Evolutionary conservation across 148 eudicot genomes (phyloP).

Genomic region (Heliosperma pusillum): DNA sequence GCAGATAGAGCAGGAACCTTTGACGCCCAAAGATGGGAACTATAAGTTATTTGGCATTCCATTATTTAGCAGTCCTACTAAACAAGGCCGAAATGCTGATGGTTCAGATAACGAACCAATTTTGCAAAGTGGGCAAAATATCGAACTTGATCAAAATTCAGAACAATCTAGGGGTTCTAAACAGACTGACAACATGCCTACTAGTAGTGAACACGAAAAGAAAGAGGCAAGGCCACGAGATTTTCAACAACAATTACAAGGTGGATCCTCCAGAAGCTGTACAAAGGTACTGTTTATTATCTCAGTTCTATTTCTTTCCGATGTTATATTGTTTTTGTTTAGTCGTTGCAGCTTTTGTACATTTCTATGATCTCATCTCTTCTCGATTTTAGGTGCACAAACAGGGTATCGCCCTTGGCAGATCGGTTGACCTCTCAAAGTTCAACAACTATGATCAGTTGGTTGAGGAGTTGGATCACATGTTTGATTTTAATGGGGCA

Average conservation of each 20-base stretch:
- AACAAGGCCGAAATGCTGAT: slow-evolving; percentile 28
- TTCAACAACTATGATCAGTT: slow-evolving; percentile 70
- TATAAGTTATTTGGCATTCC: slow-evolving; percentile 87
- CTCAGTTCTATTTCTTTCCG: neutral
- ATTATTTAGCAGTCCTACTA: slow-evolving; percentile 41
- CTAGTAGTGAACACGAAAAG: slow-evolving; percentile 47
- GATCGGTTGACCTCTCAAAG: slow-evolving; percentile 89
- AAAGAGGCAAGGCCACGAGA: slow-evolving; percentile 34
- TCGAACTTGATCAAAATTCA: slow-evolving; percentile 43
- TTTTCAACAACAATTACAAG: slow-evolving; percentile 47
- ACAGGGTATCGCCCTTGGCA: slow-evolving; percentile 93
- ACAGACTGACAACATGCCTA: slow-evolving; percentile 34
- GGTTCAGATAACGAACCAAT: slow-evolving; percentile 33
- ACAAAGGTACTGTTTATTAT: slow-evolving; percentile 60
- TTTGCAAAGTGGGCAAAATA: slow-evolving; percentile 31
- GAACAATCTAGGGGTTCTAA: slow-evolving; percentile 50
- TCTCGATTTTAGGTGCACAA: slow-evolving; percentile 71
- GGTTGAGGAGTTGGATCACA: slow-evolving; percentile 68
- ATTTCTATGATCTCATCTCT: neutral
- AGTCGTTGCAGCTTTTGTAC: too few species aligned
- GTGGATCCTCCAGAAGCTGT: slow-evolving; percentile 79
- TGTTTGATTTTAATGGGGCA: slow-evolving; percentile 84
- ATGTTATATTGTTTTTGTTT: too few species aligned
- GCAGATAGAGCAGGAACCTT: slow-evolving; percentile 35
- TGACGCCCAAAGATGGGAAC: slow-evolving; percentile 58